Conservation (phyloP, 73 alveolate genomes). For the Paramecium caudatum region DNA sequence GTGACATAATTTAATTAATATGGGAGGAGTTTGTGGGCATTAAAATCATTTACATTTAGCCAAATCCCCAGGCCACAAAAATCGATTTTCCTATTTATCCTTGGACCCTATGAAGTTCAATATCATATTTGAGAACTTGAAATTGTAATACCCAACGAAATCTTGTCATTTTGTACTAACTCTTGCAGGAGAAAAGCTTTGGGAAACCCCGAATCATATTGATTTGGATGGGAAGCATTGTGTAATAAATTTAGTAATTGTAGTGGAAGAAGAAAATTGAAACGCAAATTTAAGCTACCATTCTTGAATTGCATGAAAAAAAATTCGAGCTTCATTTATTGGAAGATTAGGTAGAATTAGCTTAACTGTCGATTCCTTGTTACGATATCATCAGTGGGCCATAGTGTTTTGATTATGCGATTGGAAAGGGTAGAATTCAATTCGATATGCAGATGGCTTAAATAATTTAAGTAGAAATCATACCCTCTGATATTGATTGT, state of each 20-base stretch:
- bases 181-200: background rate
- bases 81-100: background rate
- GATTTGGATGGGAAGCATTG: slow-evolving; percentile 53
- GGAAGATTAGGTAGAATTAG: slow-evolving; percentile 11
- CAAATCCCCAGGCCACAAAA: background rate
- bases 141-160: slow-evolving; percentile 7
- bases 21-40: slow-evolving; percentile 53
- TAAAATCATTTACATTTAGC: background rate
- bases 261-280: slow-evolving; percentile 28
- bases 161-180: background rate
- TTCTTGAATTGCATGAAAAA: slow-evolving; percentile 16
- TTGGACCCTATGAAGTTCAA: slow-evolving; percentile 28
- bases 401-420: slow-evolving; percentile 16
- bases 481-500: background rate
- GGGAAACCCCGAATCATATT: slow-evolving; percentile 53
- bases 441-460: slow-evolving; percentile 57
- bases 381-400: slow-evolving; percentile 49
- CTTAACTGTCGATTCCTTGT: background rate
- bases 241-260: background rate
- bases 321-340: background rate
- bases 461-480: slow-evolving; percentile 15
- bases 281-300: slow-evolving; percentile 17
- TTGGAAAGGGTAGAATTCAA: slow-evolving; percentile 44
- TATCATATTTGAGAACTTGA: slow-evolving; percentile 15
- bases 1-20: slow-evolving; percentile 76